These are phyloP conservation scores for Microascus cirrosus DNA, from an alignment of 2,329 filamentous ascomycete species.

Conservation along the genomic window DNA sequence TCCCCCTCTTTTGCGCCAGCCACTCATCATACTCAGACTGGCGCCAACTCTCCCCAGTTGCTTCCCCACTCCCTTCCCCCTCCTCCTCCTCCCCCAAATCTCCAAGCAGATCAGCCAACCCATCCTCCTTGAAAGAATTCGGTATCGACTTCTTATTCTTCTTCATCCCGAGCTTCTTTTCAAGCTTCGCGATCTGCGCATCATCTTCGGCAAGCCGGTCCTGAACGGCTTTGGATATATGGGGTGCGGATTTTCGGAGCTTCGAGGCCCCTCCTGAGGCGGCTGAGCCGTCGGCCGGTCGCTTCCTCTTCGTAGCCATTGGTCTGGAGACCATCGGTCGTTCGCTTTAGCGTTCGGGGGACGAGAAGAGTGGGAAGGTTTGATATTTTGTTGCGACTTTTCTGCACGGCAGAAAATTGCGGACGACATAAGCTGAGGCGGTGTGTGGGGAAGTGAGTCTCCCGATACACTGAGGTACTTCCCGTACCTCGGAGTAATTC, in stretches of 20 bases:
- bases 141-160: constrained; percentile 64
- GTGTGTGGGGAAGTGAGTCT: neutral
- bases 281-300: neutral
- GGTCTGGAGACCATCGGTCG: constrained; percentile 55
- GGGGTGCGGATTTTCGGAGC: neutral
- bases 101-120: constrained; percentile 66
- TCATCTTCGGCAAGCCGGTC: constrained; percentile 69
- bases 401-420: neutral
- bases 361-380: neutral
- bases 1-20: constrained; percentile 26
- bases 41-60: constrained; percentile 8
- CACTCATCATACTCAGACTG: constrained; percentile 48
- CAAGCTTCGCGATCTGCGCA: constrained; percentile 74
- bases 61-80: neutral
- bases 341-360: neutral
- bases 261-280: neutral
- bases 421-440: neutral
- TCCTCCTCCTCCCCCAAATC: constrained; percentile 32
- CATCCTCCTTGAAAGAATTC: constrained; percentile 69
- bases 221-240: constrained; percentile 24
- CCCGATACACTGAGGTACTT: neutral
- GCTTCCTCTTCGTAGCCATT: constrained; percentile 3
- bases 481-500: neutral
- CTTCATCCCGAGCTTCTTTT: constrained; percentile 75
- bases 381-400: neutral